Evolutionary conservation across 1,284 basidiomycete genomes (phyloP).

Genomic region (Papiliotrema laurentii): DNA sequence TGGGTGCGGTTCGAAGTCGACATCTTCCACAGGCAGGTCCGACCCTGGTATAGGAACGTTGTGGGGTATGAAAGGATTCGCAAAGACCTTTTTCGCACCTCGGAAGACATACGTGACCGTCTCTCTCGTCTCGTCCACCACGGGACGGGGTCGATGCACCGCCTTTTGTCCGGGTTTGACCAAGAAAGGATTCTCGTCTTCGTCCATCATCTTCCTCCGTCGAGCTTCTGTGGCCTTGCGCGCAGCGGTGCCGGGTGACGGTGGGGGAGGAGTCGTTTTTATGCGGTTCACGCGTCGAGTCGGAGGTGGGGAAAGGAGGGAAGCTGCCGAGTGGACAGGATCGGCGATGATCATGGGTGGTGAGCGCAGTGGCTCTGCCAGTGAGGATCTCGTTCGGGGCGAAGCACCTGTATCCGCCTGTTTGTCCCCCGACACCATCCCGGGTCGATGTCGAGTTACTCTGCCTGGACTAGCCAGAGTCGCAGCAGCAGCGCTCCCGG

Average conservation of each 20-base stretch:
- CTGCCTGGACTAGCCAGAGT: conserved; percentile 1
- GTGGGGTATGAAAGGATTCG: conserved; percentile 30
- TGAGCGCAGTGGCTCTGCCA: background rate
- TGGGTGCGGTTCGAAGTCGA: conserved; percentile 39
- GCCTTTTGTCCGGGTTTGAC: conserved; percentile 29
- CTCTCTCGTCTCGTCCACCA: conserved; percentile 22
- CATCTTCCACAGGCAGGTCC: conserved; percentile 26
- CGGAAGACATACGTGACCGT: conserved; percentile 44
- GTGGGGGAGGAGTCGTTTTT: background rate
- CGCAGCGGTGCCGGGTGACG: conserved; percentile 1
- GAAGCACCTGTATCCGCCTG: background rate
- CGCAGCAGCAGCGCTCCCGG: background rate
- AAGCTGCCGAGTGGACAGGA: conserved; percentile 2
- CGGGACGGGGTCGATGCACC: conserved; percentile 5
- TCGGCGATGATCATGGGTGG: conserved; percentile 3
- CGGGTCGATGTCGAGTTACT: conserved; percentile 1
- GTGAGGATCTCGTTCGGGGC: background rate
- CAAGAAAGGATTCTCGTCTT: conserved; percentile 39
- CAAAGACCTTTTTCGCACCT: conserved; percentile 41
- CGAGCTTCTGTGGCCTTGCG: conserved; percentile 7
- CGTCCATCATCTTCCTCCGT: conserved; percentile 19
- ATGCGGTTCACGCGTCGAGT: conserved; percentile 6
- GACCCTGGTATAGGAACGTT: conserved; percentile 22
- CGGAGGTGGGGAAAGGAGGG: conserved; percentile 4
- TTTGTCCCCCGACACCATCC: background rate